phyloP scores from a whole-genome alignment of 108 stramenopile genomes.

The Ochromonas danica region DNA sequence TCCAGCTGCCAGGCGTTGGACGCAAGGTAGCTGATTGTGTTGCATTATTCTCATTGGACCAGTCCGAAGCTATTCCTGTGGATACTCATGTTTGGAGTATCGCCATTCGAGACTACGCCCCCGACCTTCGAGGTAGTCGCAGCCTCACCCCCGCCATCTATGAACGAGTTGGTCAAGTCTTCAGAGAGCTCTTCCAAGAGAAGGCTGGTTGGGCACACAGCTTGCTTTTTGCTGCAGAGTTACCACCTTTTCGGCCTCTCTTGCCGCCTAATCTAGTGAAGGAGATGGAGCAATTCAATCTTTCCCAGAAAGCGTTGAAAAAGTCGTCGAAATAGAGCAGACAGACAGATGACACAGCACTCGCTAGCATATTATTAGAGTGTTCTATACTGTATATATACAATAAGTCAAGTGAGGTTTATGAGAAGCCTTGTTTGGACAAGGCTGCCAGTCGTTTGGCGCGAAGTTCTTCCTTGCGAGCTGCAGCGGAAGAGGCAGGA shows the following conservation, averaged over 20 bases:
- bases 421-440: not conserved
- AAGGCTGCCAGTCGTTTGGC: not conserved
- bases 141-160: conserved; percentile 89
- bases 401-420: not conserved
- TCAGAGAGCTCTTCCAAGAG: conserved; percentile 74
- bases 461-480: not conserved
- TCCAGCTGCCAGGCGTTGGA: conserved; percentile 79
- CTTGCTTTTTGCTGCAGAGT: conserved; percentile 88
- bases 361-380: too few relatives aligned
- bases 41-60: conserved; percentile 87
- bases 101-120: conserved; percentile 68
- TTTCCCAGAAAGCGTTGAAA: conserved; percentile 46
- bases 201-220: conserved; percentile 98
- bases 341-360: not conserved
- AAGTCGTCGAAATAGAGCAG: not conserved
- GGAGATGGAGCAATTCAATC: conserved; percentile 50
- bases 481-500: too few relatives aligned
- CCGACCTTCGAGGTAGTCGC: conserved; percentile 51
- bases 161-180: conserved; percentile 81
- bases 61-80: conserved; percentile 83
- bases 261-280: conserved; percentile 43
- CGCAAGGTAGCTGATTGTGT: conserved; percentile 98
- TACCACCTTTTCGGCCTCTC: conserved; percentile 48
- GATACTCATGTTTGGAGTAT: conserved; percentile 97
- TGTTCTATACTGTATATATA: too few relatives aligned